Conservation (phyloP, 2,329 filamentous ascomycete species). For the Ophiostoma tasmaniense region DNA sequence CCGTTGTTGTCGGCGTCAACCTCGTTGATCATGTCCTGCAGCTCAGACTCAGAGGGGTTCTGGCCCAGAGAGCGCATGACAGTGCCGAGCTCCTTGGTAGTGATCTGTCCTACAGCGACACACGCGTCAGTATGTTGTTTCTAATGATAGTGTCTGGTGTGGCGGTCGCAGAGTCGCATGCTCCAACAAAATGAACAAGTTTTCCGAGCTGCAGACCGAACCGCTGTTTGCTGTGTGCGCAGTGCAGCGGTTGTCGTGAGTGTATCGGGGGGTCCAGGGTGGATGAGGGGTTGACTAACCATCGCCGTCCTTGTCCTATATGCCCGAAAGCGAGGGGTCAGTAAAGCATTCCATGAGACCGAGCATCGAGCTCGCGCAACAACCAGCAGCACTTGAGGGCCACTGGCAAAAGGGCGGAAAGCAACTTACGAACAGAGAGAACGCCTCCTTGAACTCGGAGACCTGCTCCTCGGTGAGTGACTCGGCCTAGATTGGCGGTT, state of each 20-base stretch:
- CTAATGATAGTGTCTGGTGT: not conserved
- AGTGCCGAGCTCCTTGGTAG: slow-evolving; percentile 81
- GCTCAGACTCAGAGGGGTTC: slow-evolving; percentile 81
- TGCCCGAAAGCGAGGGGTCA: slow-evolving; percentile 5
- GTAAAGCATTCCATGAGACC: not conserved
- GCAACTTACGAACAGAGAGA: slow-evolving; percentile 92
- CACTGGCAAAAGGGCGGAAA: slow-evolving; percentile 12
- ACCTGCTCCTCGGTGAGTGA: slow-evolving; percentile 99
- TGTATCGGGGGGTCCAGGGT: not conserved
- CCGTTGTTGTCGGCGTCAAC: slow-evolving; percentile 89
- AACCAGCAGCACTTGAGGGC: not conserved
- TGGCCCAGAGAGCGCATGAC: slow-evolving; percentile 87
- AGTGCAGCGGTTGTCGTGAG: not conserved
- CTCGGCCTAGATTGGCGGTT: slow-evolving; percentile 60
- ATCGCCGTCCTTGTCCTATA: slow-evolving; percentile 26
- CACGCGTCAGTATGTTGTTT: slow-evolving; percentile 13
- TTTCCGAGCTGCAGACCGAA: not conserved
- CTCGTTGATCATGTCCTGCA: slow-evolving; percentile 93
- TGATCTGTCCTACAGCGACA: slow-evolving; percentile 63
- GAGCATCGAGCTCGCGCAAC: slow-evolving; percentile 4
- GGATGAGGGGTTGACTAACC: slow-evolving; percentile 19
- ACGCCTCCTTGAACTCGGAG: slow-evolving; percentile 99
- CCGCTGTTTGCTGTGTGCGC: not conserved
- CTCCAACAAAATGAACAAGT: not conserved
- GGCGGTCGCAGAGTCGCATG: not conserved